phyloP scores from a whole-genome alignment of 176 grass and related monocot genomes.

The Tillandsia leiboldiana region DNA sequence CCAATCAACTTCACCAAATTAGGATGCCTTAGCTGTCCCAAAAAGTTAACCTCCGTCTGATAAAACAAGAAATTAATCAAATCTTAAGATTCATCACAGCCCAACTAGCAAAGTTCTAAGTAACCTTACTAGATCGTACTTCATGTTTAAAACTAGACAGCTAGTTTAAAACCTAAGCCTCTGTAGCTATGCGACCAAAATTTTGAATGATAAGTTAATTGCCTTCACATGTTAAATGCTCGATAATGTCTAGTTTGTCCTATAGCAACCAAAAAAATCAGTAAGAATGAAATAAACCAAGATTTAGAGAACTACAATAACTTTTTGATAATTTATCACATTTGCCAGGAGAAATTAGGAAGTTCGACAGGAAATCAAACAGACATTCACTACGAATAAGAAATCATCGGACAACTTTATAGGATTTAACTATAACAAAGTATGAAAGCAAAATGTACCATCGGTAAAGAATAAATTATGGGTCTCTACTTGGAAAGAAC shows the following conservation, averaged over 20 bases:
- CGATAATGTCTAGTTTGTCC: too few relatives aligned
- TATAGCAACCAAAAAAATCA: too few relatives aligned
- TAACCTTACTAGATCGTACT: neutral
- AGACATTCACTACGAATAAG: too few relatives aligned
- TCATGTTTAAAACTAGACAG: neutral
- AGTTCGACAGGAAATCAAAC: neutral
- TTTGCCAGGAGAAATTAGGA: neutral
- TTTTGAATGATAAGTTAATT: too few relatives aligned
- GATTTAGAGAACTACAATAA: neutral
- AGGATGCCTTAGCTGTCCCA: slow-evolving; percentile 95
- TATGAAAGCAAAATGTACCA: too few relatives aligned
- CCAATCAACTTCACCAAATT: slow-evolving; percentile 99
- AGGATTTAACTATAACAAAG: too few relatives aligned
- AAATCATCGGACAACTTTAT: too few relatives aligned
- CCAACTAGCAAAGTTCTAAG: neutral
- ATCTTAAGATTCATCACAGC: slow-evolving; percentile 5
- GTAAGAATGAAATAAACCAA: neutral
- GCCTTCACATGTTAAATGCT: too few relatives aligned
- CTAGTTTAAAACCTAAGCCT: too few relatives aligned
- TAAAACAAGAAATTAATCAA: slow-evolving; percentile 22
- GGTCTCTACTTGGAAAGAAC: neutral
- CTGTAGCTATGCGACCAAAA: too few relatives aligned
- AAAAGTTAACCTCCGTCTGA: slow-evolving; percentile 91
- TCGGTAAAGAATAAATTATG: neutral
- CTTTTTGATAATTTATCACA: neutral